A percentile compares a stretch with the other conserved stretches of the same genome.
phyloP scores from a whole-genome alignment of 495 filamentous ascomycete species.

The Astrothelium subdiscretum region DNA sequence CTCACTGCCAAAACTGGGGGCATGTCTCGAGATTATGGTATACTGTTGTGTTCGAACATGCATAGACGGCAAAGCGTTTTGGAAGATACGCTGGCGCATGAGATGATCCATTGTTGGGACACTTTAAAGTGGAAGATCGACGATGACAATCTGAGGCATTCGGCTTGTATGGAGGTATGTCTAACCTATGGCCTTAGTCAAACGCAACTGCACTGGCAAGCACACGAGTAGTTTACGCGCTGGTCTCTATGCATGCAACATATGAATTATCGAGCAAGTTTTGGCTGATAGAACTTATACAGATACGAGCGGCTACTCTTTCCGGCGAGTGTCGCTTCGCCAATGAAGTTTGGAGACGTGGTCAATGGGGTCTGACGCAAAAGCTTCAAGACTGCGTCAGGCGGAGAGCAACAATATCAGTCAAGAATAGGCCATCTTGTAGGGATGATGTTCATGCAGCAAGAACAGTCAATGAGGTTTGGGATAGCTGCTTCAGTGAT shows the following conservation, averaged over 20 bases:
- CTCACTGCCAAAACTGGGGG: conserved; percentile 58
- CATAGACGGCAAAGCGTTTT: conserved; percentile 60
- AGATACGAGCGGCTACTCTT: conserved; percentile 87
- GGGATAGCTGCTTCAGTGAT: conserved; percentile 91
- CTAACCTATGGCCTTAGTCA: neutral
- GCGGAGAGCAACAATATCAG: conserved; percentile 62
- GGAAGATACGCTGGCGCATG: conserved; percentile 91
- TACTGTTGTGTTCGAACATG: conserved; percentile 82
- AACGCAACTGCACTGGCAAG: neutral
- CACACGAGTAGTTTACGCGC: too few species aligned
- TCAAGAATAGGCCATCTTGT: conserved; percentile 61
- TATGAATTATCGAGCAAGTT: too few species aligned
- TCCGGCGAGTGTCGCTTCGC: conserved; percentile 91
- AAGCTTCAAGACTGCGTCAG: conserved; percentile 91
- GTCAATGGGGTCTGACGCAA: conserved; percentile 77
- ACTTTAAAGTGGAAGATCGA: conserved; percentile 84
- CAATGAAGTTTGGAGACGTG: conserved; percentile 67
- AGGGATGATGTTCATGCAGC: conserved; percentile 79
- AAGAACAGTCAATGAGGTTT: conserved; percentile 88
- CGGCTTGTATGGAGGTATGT: conserved; percentile 86
- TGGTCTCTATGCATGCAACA: too few species aligned
- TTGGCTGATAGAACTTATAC: conserved; percentile 2
- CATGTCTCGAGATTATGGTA: conserved; percentile 73
- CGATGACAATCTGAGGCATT: conserved; percentile 68
- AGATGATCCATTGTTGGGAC: conserved; percentile 97